These are phyloP conservation scores for Cicer chorassanicum DNA, from an alignment of 306 rosid species.

Conservation along the genomic window DNA sequence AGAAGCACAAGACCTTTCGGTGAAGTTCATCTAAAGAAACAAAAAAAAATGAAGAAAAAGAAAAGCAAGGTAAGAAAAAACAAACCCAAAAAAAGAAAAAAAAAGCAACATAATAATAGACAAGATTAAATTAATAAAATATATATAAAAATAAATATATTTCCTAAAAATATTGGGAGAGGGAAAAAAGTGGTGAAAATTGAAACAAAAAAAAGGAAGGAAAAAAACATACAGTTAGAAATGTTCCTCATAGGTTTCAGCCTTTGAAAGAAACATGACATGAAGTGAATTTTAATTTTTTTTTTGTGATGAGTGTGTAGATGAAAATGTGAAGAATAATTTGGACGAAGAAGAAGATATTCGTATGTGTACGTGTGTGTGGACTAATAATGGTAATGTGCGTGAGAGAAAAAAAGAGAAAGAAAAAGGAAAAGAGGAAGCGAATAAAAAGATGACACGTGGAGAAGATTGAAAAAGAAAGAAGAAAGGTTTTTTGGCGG, in stretches of 20 bases:
- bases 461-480: constrained; percentile 35
- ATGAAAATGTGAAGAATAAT: neutral
- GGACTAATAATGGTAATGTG: constrained; percentile 20
- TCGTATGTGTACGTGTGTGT: constrained; percentile 28
- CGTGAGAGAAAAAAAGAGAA: neutral
- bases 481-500: neutral
- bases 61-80: constrained; percentile 21
- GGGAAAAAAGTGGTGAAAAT: constrained; percentile 38
- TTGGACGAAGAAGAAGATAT: constrained; percentile 43
- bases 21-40: constrained; percentile 48
- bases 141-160: neutral
- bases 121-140: constrained; percentile 44
- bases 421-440: neutral
- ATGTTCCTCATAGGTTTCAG: constrained; percentile 27
- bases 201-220: neutral
- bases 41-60: constrained; percentile 36
- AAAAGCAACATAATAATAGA: constrained; percentile 52
- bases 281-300: neutral
- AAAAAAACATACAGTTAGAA: neutral
- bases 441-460: constrained; percentile 50
- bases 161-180: constrained; percentile 36
- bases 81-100: neutral
- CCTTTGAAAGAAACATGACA: neutral
- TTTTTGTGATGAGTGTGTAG: too few species aligned
- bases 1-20: constrained; percentile 57